A percentile compares a stretch with the other conserved stretches of the same genome.
Evolutionary conservation across 2,329 filamentous ascomycete genomes (phyloP).

Genomic region (Plectosphaerella sp.): DNA sequence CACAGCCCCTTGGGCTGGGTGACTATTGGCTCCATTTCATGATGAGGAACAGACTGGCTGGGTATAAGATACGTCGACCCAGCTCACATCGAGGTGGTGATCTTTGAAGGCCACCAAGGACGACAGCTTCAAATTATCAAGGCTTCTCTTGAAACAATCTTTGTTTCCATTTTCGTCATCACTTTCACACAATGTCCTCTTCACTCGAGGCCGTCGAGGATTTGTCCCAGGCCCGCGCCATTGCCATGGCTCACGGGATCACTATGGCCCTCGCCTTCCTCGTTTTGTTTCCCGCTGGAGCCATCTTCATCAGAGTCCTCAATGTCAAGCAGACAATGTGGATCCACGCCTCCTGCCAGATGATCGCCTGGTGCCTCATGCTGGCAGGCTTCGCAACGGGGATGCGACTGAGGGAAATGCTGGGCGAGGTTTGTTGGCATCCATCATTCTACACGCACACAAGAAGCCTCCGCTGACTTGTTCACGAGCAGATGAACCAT

Average conservation of each 20-base stretch:
- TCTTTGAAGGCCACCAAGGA: not conserved
- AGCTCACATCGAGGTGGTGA: not conserved
- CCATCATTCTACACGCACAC: not conserved
- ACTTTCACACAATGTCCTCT: not conserved
- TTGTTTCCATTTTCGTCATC: not conserved
- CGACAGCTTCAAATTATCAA: not conserved
- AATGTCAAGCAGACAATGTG: not conserved
- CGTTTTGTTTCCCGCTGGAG: not conserved
- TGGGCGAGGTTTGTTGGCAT: not conserved
- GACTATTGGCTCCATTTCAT: not conserved
- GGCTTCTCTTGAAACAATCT: not conserved
- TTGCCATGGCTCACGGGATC: slow-evolving; percentile 14
- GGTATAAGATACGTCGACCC: not conserved
- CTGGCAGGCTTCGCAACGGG: not conserved
- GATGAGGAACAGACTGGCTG: not conserved
- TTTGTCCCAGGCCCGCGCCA: slow-evolving; percentile 17
- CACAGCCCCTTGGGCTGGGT: not conserved
- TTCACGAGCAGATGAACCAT: not conserved
- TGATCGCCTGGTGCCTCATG: not conserved
- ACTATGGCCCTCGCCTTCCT: not conserved
- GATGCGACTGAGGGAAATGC: not conserved
- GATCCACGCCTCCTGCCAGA: not conserved
- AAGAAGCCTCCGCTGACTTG: not conserved
- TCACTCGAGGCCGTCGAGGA: not conserved
- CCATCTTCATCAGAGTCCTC: not conserved